A percentile compares a stretch with the other conserved stretches of the same genome.
phyloP scores from a whole-genome alignment of 1,284 basidiomycete genomes.

The Rhodotorula sp. region DNA sequence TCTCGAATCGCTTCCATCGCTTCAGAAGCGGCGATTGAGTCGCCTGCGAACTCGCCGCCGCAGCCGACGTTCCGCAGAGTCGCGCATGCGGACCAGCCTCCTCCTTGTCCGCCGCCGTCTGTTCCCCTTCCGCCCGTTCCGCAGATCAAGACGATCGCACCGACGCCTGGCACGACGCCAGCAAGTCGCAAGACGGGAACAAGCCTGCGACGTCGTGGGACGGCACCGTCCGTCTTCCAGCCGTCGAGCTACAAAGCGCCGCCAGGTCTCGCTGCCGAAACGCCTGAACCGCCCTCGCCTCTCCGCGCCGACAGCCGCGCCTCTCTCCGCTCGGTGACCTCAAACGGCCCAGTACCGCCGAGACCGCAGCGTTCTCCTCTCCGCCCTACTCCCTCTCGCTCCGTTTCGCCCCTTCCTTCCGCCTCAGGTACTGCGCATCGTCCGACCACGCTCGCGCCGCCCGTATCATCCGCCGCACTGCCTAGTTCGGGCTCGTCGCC shows the following conservation, averaged over 20 bases:
- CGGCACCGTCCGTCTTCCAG: no score
- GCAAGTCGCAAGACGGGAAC: background rate
- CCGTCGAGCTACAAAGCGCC: no score
- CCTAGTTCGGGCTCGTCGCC: no score
- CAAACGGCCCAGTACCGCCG: no score
- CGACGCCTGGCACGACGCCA: background rate
- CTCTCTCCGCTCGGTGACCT: no score
- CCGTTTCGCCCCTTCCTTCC: background rate
- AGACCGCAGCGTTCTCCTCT: no score
- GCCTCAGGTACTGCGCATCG: background rate
- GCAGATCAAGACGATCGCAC: background rate
- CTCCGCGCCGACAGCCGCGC: no score
- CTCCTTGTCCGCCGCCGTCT: background rate
- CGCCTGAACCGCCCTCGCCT: no score
- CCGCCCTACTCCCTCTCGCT: no score
- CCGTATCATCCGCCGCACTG: constrained; percentile 9
- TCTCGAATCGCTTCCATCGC: background rate
- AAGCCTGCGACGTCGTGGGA: background rate
- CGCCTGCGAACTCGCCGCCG: background rate
- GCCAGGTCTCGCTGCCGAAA: no score
- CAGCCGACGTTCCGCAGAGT: no score
- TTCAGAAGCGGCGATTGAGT: background rate
- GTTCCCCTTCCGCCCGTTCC: background rate
- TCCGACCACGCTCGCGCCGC: background rate
- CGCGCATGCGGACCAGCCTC: background rate